Evolutionary conservation across 495 filamentous ascomycete genomes (phyloP).

Genomic region (Poronia punctata): DNA sequence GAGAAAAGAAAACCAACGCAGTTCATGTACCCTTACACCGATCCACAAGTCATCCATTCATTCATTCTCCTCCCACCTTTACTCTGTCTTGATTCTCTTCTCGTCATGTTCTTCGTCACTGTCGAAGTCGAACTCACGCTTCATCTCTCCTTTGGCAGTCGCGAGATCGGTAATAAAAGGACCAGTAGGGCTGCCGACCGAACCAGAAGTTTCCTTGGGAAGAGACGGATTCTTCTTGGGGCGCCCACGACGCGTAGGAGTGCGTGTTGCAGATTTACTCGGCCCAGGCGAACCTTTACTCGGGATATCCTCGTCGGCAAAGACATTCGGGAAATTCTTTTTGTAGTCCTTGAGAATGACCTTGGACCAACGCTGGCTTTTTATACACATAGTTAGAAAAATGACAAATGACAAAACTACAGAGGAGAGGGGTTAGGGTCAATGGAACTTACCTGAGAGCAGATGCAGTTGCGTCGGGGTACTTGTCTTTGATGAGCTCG

Average conservation of each 20-base stretch:
- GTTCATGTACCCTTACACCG: too few species aligned
- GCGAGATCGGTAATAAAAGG: too few species aligned
- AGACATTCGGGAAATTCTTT: neutral
- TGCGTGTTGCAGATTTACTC: neutral
- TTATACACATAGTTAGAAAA: neutral
- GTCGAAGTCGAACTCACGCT: too few species aligned
- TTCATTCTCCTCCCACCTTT: too few species aligned
- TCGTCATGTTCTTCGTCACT: too few species aligned
- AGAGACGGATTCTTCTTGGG: too few species aligned
- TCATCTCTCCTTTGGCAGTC: too few species aligned
- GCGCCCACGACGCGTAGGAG: neutral
- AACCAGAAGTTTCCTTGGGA: too few species aligned
- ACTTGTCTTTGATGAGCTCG: neutral
- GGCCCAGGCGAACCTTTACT: neutral
- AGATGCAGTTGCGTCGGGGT: neutral
- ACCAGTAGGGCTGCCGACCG: too few species aligned
- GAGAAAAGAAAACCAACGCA: too few species aligned
- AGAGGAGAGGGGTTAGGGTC: neutral
- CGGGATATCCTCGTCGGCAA: neutral
- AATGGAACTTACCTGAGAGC: neutral
- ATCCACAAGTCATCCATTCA: too few species aligned
- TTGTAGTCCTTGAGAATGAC: neutral
- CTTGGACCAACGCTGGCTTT: conserved; percentile 7
- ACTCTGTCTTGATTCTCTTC: too few species aligned
- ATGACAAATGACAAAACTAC: neutral